Conservation (phyloP, 352 stramenopile genomes). For the Pythium scleroteichum region DNA sequence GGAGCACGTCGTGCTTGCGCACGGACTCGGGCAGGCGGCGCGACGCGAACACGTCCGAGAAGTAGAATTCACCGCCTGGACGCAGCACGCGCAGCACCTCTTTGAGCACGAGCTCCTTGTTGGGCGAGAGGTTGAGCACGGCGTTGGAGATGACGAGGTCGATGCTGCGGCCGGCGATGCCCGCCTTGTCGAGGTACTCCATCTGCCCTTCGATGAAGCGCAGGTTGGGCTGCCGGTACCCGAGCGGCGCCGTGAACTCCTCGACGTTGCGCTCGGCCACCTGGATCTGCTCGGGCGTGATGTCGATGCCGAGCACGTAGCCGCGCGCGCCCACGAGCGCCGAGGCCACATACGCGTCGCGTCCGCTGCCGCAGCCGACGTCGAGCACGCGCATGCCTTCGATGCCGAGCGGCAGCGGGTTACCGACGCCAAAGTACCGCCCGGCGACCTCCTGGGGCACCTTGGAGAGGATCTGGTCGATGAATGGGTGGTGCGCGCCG, state of each 20-base stretch:
- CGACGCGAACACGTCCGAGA: constrained; percentile 90
- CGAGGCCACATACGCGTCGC: constrained; percentile 86
- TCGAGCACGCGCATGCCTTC: constrained; percentile 77
- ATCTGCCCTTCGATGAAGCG: constrained; percentile 89
- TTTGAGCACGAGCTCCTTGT: constrained; percentile 89
- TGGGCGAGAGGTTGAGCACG: constrained; percentile 91
- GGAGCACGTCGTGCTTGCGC: constrained; percentile 80
- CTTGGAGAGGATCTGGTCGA: constrained; percentile 64
- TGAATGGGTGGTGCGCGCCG: constrained; percentile 24
- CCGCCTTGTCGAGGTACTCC: constrained; percentile 83
- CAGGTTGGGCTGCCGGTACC: constrained; percentile 73
- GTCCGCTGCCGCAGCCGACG: constrained; percentile 85
- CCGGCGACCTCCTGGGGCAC: constrained; percentile 59
- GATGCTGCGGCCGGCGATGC: constrained; percentile 67
- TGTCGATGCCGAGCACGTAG: constrained; percentile 88
- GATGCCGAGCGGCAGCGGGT: constrained; percentile 69
- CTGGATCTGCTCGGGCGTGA: constrained; percentile 89
- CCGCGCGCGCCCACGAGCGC: constrained; percentile 80
- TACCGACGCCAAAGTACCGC: constrained; percentile 85
- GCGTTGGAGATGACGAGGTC: constrained; percentile 94
- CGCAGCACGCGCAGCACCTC: constrained; percentile 83
- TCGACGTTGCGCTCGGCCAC: constrained; percentile 60
- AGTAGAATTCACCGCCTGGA: constrained; percentile 89
- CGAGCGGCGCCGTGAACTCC: constrained; percentile 81
- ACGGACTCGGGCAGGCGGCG: constrained; percentile 70